Evolutionary conservation across 108 stramenopile genomes (phyloP).

Genomic region (Conticribra guillardii): DNA sequence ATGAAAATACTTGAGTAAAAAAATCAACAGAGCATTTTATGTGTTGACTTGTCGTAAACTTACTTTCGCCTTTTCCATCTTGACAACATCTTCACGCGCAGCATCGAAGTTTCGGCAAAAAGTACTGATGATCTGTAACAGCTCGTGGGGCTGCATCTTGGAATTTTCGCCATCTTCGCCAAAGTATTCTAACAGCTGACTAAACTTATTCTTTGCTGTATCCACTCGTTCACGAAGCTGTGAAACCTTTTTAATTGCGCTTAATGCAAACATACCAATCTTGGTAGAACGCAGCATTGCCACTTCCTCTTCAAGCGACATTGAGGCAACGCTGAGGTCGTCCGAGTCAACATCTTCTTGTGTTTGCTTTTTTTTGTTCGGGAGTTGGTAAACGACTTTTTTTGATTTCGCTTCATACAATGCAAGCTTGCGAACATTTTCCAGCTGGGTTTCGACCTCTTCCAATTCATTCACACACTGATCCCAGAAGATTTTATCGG

Average conservation of each 20-base stretch:
- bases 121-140: constrained; percentile 78
- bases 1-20: neutral
- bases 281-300: constrained; percentile 68
- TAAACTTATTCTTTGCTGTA: constrained; percentile 68
- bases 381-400: constrained; percentile 31
- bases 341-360: constrained; percentile 65
- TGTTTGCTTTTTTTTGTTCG: constrained; percentile 42
- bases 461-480: constrained; percentile 80
- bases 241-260: constrained; percentile 88
- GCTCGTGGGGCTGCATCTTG: constrained; percentile 78
- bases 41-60: too few relatives aligned
- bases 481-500: constrained; percentile 86
- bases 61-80: constrained; percentile 71
- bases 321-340: constrained; percentile 61
- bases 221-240: constrained; percentile 84
- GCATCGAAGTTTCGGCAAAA: constrained; percentile 84
- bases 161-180: constrained; percentile 72
- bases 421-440: constrained; percentile 78
- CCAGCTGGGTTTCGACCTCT: constrained; percentile 84
- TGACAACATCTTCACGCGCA: constrained; percentile 74
- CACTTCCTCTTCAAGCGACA: constrained; percentile 84
- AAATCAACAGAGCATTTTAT: neutral
- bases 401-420: constrained; percentile 59
- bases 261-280: constrained; percentile 81
- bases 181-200: constrained; percentile 72